These are phyloP conservation scores for Pleurotus platypus DNA, from an alignment of 768 basidiomycete species.

Conservation along the genomic window DNA sequence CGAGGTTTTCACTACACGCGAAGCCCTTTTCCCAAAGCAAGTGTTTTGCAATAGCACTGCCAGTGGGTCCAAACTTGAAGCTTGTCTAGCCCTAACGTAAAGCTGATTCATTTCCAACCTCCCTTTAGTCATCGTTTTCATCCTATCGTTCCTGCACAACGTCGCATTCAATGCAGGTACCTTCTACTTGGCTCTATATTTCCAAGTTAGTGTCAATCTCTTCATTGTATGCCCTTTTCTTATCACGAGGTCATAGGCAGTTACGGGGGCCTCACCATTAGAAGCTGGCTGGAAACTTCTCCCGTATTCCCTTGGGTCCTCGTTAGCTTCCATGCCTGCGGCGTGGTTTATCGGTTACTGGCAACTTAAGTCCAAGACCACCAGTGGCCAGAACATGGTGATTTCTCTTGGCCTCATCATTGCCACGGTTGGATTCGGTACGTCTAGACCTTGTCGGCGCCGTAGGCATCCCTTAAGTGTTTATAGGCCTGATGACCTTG, in stretches of 20 bases:
- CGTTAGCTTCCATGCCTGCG: constrained; percentile 78
- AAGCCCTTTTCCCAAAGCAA: constrained; percentile 67
- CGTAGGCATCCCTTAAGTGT: constrained; percentile 15
- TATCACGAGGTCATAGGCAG: constrained; percentile 43
- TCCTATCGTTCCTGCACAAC: constrained; percentile 77
- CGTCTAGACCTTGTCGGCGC: constrained; percentile 10
- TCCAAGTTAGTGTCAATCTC: constrained; percentile 51
- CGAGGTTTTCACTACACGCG: constrained; percentile 62
- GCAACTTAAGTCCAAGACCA: constrained; percentile 54
- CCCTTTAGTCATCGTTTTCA: constrained; percentile 55
- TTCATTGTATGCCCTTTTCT: constrained; percentile 10
- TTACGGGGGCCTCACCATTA: constrained; percentile 65
- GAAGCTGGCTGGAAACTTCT: constrained; percentile 72
- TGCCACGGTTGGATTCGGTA: constrained; percentile 74
- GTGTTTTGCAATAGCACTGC: constrained; percentile 59
- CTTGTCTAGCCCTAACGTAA: no score
- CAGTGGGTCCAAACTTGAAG: constrained; percentile 33
- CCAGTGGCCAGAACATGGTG: constrained; percentile 61
- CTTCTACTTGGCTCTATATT: constrained; percentile 82
- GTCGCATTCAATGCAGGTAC: constrained; percentile 82
- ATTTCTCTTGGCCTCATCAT: constrained; percentile 63
- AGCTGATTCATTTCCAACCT: neutral
- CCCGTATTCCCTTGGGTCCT: constrained; percentile 83
- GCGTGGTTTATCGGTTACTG: constrained; percentile 79
- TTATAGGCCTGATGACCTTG: constrained; percentile 62